Evolutionary conservation across 495 filamentous ascomycete species (phyloP).

Genomic region (Hyphodiscus hymeniophilus): DNA sequence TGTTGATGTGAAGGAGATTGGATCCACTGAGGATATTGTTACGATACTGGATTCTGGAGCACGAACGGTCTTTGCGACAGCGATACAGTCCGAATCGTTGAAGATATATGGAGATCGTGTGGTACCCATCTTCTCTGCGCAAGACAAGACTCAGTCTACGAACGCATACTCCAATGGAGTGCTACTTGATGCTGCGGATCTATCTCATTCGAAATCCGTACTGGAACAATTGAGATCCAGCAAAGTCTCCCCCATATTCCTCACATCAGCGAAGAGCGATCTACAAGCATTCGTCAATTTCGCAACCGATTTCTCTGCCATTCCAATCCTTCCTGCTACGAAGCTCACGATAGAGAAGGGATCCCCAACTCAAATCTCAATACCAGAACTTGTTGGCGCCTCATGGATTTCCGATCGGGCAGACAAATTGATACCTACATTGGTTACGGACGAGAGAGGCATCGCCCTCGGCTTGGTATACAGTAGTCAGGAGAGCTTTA

Average conservation of each 20-base stretch:
- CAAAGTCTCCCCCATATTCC: conserved; percentile 37
- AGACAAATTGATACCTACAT: conserved; percentile 80
- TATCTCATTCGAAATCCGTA: conserved; percentile 27
- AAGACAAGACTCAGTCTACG: conserved; percentile 25
- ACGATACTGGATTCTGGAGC: conserved; percentile 80
- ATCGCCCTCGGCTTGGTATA: conserved; percentile 83
- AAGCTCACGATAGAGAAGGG: conserved; percentile 53
- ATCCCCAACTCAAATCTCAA: conserved; percentile 48
- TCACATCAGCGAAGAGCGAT: conserved; percentile 35
- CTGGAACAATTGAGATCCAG: conserved; percentile 34
- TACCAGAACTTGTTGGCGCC: conserved; percentile 60
- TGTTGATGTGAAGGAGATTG: conserved; percentile 67
- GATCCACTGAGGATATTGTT: conserved; percentile 60
- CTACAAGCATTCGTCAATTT: conserved; percentile 44
- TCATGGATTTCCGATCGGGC: conserved; percentile 67
- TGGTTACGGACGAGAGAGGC: conserved; percentile 85
- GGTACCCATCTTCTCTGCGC: conserved; percentile 36
- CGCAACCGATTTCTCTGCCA: conserved; percentile 47
- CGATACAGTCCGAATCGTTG: conserved; percentile 47
- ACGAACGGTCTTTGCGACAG: conserved; percentile 69
- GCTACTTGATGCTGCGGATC: conserved; percentile 11
- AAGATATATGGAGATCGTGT: conserved; percentile 51
- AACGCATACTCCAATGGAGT: conserved; percentile 16
- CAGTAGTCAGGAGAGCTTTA: conserved; percentile 82
- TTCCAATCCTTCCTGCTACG: conserved; percentile 70